Conservation (phyloP, 2,329 filamentous ascomycete genomes). For the Paecilomyces sp. region DNA sequence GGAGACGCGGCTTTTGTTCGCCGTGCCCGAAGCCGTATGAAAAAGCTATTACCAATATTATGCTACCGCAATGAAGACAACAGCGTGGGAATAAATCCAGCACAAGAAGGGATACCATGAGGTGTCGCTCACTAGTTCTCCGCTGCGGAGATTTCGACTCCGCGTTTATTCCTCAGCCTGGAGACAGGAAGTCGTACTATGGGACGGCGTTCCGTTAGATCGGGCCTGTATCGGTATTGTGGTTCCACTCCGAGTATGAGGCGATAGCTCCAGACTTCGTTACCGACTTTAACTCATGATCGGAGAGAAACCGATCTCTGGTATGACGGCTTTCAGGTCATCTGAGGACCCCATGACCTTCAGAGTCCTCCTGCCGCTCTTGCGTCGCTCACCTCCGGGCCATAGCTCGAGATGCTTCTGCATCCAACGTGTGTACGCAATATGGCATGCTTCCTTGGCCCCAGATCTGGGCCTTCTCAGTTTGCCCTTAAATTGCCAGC, state of each 20-base stretch:
- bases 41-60: background rate
- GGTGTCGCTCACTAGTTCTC: background rate
- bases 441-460: background rate
- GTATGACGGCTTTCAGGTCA: background rate
- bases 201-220: background rate
- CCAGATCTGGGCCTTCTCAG: background rate
- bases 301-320: background rate
- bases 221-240: background rate
- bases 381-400: background rate
- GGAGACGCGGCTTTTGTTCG: background rate
- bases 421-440: background rate
- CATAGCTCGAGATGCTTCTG: background rate
- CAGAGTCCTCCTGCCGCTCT: background rate
- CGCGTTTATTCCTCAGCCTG: background rate
- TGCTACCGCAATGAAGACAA: background rate
- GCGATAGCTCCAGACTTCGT: background rate
- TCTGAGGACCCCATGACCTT: background rate
- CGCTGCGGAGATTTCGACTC: background rate
- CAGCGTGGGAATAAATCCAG: background rate
- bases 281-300: background rate
- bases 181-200: background rate
- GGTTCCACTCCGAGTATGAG: background rate
- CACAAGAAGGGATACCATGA: background rate
- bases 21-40: background rate
- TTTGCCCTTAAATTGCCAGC: background rate